phyloP scores from a whole-genome alignment of 2,329 filamentous ascomycete species.

The Alternaria triticina region DNA sequence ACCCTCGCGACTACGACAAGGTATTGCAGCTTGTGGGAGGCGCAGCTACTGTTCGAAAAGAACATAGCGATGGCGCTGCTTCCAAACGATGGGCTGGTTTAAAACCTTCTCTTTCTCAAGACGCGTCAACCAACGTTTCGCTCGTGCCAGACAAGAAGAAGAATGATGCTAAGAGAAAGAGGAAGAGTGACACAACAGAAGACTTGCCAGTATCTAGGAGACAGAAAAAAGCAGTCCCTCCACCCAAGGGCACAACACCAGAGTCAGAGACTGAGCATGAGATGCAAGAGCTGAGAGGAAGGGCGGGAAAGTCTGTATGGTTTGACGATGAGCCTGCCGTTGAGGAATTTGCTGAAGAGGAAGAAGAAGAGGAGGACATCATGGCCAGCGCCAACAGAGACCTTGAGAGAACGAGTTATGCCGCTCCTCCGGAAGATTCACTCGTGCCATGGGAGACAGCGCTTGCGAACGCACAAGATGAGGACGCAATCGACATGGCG shows the following conservation, averaged over 20 bases:
- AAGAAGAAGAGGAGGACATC: background rate
- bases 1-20: constrained; percentile 26
- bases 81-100: constrained; percentile 13
- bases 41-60: background rate
- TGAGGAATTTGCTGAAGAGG: background rate
- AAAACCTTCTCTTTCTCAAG: background rate
- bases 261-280: background rate
- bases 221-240: background rate
- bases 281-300: background rate
- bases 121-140: no score
- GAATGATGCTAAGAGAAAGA: background rate
- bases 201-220: background rate
- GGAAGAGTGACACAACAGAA: background rate
- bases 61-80: constrained; percentile 15
- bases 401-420: constrained; percentile 5
- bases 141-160: background rate
- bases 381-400: background rate
- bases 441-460: background rate
- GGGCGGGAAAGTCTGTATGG: background rate
- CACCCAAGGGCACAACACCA: background rate
- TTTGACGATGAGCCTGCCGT: background rate
- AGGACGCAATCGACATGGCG: background rate
- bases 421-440: background rate
- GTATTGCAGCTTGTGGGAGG: constrained; percentile 18
- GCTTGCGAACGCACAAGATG: background rate